A percentile compares a stretch with the other conserved stretches of the same genome.
Conservation (phyloP, 1,139 yeast genomes). For the Nakaseomyces kungkrabaensis region DNA sequence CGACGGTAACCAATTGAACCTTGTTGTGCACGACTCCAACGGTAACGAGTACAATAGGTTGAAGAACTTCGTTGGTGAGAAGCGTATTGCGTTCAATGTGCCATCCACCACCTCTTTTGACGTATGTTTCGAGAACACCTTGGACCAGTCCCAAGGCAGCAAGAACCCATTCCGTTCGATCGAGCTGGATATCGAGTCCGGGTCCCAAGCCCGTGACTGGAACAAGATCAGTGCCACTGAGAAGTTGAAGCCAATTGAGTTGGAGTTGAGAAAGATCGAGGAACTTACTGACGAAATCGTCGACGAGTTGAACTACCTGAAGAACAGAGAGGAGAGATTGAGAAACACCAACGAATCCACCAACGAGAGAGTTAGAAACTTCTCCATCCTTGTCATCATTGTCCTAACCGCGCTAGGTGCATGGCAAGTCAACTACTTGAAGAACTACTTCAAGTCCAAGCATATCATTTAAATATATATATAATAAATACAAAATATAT, state of each 20-base stretch:
- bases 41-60: slow-evolving; percentile 65
- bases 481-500: not conserved
- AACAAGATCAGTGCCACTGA: slow-evolving; percentile 87
- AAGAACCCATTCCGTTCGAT: slow-evolving; percentile 45
- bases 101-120: slow-evolving; percentile 79
- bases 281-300: slow-evolving; percentile 74
- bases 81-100: slow-evolving; percentile 73
- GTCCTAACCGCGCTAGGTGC: slow-evolving; percentile 70
- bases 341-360: slow-evolving; percentile 97
- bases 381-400: slow-evolving; percentile 58
- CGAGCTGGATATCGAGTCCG: slow-evolving; percentile 88
- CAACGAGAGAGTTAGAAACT: slow-evolving; percentile 64
- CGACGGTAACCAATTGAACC: slow-evolving; percentile 73
- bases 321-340: slow-evolving; percentile 77
- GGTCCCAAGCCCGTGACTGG: slow-evolving; percentile 98
- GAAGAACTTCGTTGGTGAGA: slow-evolving; percentile 54
- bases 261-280: slow-evolving; percentile 75
- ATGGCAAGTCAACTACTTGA: slow-evolving; percentile 87
- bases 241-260: slow-evolving; percentile 85
- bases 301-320: slow-evolving; percentile 70
- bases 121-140: slow-evolving; percentile 71
- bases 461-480: slow-evolving; percentile 53
- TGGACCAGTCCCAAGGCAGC: slow-evolving; percentile 30
- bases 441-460: slow-evolving; percentile 88
- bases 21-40: slow-evolving; percentile 51